A percentile compares a stretch with the other conserved stretches of the same genome.
phyloP scores from a whole-genome alignment of 768 basidiomycete species.

The Tulasnella sp. region DNA sequence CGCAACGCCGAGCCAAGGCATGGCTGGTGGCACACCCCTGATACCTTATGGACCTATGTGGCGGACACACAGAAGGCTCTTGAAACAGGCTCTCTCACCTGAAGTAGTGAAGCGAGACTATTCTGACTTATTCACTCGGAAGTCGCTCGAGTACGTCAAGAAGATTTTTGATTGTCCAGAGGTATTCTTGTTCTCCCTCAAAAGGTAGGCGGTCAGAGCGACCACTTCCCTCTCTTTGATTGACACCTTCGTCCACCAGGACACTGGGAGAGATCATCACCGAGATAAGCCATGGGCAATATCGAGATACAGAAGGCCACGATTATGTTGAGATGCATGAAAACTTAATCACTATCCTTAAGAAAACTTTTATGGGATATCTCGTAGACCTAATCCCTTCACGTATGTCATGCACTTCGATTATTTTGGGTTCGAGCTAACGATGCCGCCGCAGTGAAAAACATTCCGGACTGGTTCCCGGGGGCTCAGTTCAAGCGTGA shows the following conservation, averaged over 20 bases:
- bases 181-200: conserved; percentile 10
- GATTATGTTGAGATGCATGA: conserved; percentile 24
- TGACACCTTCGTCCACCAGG: conserved; percentile 35
- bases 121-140: neutral
- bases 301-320: conserved; percentile 38
- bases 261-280: conserved; percentile 38
- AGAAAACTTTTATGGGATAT: conserved; percentile 19
- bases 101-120: neutral
- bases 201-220: conserved; percentile 31
- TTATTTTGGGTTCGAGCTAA: too few species aligned
- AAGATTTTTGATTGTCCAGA: conserved; percentile 20
- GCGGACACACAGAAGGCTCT: conserved; percentile 7
- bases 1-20: conserved; percentile 10
- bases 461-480: conserved; percentile 35
- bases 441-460: neutral
- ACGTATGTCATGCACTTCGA: conserved; percentile 3
- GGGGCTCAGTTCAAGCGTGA: conserved; percentile 32
- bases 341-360: neutral
- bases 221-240: neutral
- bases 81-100: conserved; percentile 23
- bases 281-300: conserved; percentile 38
- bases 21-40: conserved; percentile 11
- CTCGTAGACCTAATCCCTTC: conserved; percentile 33
- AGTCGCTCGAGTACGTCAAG: neutral
- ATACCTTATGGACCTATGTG: conserved; percentile 24